Evolutionary conservation across 192 early-diverging fungal species (phyloP).

Genomic region (Backusella luteola): DNA sequence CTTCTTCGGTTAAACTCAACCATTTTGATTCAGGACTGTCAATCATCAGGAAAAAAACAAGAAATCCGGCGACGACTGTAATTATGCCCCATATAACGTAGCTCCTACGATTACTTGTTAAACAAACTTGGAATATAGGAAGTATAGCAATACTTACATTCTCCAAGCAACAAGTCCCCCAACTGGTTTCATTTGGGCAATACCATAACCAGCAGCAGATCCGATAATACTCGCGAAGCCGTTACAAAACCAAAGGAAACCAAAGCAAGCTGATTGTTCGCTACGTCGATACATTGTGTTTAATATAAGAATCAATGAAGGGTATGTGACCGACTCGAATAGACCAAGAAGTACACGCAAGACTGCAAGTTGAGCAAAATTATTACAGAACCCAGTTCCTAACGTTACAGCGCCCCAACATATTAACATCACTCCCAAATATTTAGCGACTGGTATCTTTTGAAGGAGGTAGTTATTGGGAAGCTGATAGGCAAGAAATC

Average conservation of each 20-base stretch:
- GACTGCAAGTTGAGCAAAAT: slow-evolving; percentile 18
- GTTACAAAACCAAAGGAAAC: slow-evolving; percentile 4
- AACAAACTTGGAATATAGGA: too few species aligned
- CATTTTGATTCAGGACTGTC: too few species aligned
- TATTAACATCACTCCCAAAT: not conserved
- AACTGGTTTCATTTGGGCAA: slow-evolving; percentile 11
- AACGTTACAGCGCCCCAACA: slow-evolving; percentile 5
- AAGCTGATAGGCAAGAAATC: slow-evolving; percentile 8
- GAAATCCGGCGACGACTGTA: too few species aligned
- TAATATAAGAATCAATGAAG: slow-evolving; percentile 14
- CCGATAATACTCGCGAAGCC: slow-evolving; percentile 19
- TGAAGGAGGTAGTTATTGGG: slow-evolving; percentile 21
- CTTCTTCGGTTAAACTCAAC: too few species aligned
- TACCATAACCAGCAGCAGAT: slow-evolving; percentile 3
- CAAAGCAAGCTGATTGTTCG: slow-evolving; percentile 16
- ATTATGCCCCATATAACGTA: slow-evolving; percentile 30
- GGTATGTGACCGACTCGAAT: slow-evolving; percentile 21
- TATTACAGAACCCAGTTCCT: not conserved
- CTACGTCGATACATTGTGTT: slow-evolving; percentile 22
- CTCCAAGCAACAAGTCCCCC: slow-evolving; percentile 20
- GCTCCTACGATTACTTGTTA: too few species aligned
- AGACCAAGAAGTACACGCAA: slow-evolving; percentile 26
- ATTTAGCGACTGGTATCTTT: slow-evolving; percentile 11
- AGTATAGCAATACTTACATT: too few species aligned
- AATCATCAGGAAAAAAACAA: too few species aligned